These are phyloP conservation scores for Euryodendron excelsum DNA, from an alignment of 148 eudicot genomes.

Conservation along the genomic window DNA sequence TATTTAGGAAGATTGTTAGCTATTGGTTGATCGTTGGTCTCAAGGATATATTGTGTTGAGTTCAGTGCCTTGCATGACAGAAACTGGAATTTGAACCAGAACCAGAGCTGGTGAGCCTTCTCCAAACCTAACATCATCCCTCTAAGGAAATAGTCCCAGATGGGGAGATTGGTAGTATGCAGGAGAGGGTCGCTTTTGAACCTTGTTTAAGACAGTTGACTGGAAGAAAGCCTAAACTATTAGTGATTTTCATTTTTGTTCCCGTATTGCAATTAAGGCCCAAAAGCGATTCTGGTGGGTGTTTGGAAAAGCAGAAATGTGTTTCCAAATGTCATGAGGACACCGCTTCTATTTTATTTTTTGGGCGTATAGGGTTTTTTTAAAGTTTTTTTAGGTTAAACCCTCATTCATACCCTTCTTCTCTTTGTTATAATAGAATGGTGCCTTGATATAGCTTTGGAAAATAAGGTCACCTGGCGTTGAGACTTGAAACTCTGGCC, in stretches of 20 bases:
- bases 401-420: background rate
- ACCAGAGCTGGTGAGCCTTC: background rate
- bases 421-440: background rate
- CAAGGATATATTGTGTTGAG: background rate
- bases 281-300: background rate
- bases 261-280: background rate
- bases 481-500: background rate
- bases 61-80: background rate
- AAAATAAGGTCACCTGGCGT: background rate
- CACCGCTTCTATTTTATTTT: too few species aligned
- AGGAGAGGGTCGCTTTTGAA: background rate
- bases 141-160: too few species aligned
- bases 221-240: background rate
- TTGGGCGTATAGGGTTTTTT: background rate
- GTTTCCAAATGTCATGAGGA: background rate
- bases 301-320: background rate
- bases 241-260: background rate
- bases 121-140: too few species aligned
- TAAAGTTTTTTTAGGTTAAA: background rate
- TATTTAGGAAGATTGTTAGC: background rate
- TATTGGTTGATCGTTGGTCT: background rate
- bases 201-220: background rate
- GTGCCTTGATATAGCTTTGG: background rate
- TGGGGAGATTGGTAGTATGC: too few species aligned
- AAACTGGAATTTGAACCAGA: background rate